These are phyloP conservation scores for Fusarium brevicatenulatum DNA, from an alignment of 2,329 filamentous ascomycete species.

Conservation along the genomic window DNA sequence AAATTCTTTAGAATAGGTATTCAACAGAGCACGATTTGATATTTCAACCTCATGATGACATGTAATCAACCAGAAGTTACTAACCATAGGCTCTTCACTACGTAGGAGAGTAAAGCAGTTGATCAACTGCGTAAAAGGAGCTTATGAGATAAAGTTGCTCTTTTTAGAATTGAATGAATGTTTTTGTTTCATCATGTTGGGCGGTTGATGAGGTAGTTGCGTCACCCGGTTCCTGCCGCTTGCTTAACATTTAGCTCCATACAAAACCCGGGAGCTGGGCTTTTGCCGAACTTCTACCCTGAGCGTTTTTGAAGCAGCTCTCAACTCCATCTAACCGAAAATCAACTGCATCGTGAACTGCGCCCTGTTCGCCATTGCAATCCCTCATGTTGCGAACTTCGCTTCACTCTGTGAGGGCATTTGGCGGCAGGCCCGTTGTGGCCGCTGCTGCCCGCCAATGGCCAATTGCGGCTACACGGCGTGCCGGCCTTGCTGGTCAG, in stretches of 20 bases:
- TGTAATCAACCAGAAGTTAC: background rate
- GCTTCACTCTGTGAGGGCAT: conserved; percentile 70
- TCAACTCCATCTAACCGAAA: conserved; percentile 48
- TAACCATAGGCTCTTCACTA: background rate
- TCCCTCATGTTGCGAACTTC: conserved; percentile 76
- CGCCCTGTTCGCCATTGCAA: conserved; percentile 57
- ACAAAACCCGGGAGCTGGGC: conserved; percentile 44
- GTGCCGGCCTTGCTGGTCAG: conserved; percentile 45
- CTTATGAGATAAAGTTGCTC: background rate
- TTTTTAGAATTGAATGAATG: background rate
- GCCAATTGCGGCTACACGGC: conserved; percentile 55
- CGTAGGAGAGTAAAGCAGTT: background rate
- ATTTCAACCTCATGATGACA: background rate
- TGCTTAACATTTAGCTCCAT: conserved; percentile 38
- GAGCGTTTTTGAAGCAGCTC: conserved; percentile 55
- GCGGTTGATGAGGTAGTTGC: conserved; percentile 35
- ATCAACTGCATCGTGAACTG: conserved; percentile 44
- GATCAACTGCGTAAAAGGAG: background rate
- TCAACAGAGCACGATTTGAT: background rate
- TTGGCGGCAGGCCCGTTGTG: conserved; percentile 65
- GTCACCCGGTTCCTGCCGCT: conserved; percentile 53
- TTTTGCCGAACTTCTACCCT: conserved; percentile 59
- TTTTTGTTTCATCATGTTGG: background rate
- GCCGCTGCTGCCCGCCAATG: conserved; percentile 68
- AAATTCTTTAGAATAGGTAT: background rate